Base-by-base conservation (phyloP, 768 basidiomycete species). In the Collybia mongolica region DNA sequence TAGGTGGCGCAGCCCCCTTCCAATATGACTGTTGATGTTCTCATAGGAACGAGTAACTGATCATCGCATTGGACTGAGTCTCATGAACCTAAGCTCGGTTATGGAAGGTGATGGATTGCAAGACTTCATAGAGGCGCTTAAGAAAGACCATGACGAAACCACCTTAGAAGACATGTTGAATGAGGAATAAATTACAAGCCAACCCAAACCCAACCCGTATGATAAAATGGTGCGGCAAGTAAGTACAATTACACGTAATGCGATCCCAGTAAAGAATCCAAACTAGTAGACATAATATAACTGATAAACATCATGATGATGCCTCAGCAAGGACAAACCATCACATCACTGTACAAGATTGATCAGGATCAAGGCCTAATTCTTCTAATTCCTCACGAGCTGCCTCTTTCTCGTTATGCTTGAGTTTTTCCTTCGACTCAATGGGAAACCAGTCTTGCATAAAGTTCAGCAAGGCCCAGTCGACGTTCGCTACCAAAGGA, bases 381-480 rank as follows among this genome's bases (percentile, higher is more conserved):
- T 84, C 86, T 51, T 75, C 68, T 17, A 87, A 62, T 58, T 90
- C 77, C 67, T 96, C 93, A 39, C 75, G 66, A 0, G 80, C 75
- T 0, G 85, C 82, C 64, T 97, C 94, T 42, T 68, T 72, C 64
- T 90, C 84, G 64, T 94, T 93, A 54, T 81, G 76, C 57, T 76
- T 81, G 40, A 82, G 69, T 64, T 97, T 97, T 58, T 76, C 76
- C 51, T 74, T 81, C 14, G 91, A 76, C 63, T 97, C 95, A 12
- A 80, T 62, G 0, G 95, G 93, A 66, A 98, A 98, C 92, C 93
- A 97, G 58, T 89, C 84, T 51, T 86, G 77, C 86, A 97, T 91
- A 58, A 93, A 93, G 56, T 91, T 88, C 40, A 88, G 71, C 40
- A 92, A 63, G 1, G 83, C 88, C 77, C 82, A 83, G 59, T 93